Base-by-base conservation (phyloP, 1,284 basidiomycete genomes). In the Schizopora paradoxa region DNA sequence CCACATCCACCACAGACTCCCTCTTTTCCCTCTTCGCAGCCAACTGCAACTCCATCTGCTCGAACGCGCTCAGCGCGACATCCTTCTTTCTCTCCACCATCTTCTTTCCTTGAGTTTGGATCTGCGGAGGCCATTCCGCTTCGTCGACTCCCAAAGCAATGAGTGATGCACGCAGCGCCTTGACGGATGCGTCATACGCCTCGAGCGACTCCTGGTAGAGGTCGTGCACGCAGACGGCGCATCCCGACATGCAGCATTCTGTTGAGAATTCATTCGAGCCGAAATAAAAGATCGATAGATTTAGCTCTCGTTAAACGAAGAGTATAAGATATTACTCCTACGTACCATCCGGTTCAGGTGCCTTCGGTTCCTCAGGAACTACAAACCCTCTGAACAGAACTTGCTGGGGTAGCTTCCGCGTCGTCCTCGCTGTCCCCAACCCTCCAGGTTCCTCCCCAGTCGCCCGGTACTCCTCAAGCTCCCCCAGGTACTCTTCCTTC, bases 181-280 rank as follows among this genome's bases (percentile, higher is more conserved):
- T 58, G 1, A 92, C 54, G 1, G 79, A 70, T 5, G 72, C 66
- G 26, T 74, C 73, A 64, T 91, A 91, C 8, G 70, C 70, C n/a
- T 72, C 67, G 3, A 90, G 62, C 1, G 86, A 78, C 40, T 91
- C 89, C 44, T 85, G 78, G 63, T 93, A 91, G 21, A 93, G 66
- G 55, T 91, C 90, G 61, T 93, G 87, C 5, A 93, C 86, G 62
- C 91, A 94, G 27, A 91, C 67, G 0, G 89, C 86, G 57, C 91
- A 94, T 23, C 89, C 89, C 6, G 87, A 91, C 89, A 91, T 92
- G 66, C 91, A 93, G 63, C 91, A 92, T 64, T 91, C 88, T 91
- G 54, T 3, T 4, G 5, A 22, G 33, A 41, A 34, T 7, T 21
- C 35, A 8, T 52, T 16, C 25, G 39, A 23, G 8, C 6, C 35